These are phyloP conservation scores for Fusarium begoniae DNA, from an alignment of 2,329 filamentous ascomycete species.

Conservation along the genomic window DNA sequence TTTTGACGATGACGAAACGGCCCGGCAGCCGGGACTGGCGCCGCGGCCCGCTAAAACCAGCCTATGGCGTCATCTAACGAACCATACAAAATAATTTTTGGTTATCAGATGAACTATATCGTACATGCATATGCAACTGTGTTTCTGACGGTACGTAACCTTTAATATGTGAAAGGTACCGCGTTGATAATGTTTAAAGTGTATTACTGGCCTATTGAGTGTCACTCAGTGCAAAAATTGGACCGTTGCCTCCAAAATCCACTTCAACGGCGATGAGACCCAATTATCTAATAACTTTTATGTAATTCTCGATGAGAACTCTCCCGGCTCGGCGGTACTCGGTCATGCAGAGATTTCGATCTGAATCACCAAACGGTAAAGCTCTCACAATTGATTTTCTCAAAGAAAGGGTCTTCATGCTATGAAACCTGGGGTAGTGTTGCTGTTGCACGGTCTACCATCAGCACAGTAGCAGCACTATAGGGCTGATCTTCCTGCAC, in stretches of 20 bases:
- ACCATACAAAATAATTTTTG: background rate
- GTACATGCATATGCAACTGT: background rate
- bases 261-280: background rate
- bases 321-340: conserved; percentile 15
- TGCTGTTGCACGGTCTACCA: no score
- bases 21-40: background rate
- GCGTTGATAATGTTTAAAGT: background rate
- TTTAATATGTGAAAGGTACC: no score
- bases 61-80: background rate
- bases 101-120: background rate
- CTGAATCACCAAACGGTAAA: background rate
- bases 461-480: background rate
- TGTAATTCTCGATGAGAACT: conserved; percentile 3
- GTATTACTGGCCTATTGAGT: background rate
- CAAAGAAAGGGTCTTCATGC: background rate
- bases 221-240: background rate
- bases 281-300: conserved; percentile 12
- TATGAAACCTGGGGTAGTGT: background rate
- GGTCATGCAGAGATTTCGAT: background rate
- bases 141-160: background rate
- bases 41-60: background rate
- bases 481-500: background rate
- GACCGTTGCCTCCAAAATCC: background rate
- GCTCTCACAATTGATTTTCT: fast-evolving
- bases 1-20: background rate